Evolutionary conservation across 78 protist genomes (phyloP), one percentile per base, ranked within the genome.

Genomic region (Polysphondylium violaceum): DNA sequence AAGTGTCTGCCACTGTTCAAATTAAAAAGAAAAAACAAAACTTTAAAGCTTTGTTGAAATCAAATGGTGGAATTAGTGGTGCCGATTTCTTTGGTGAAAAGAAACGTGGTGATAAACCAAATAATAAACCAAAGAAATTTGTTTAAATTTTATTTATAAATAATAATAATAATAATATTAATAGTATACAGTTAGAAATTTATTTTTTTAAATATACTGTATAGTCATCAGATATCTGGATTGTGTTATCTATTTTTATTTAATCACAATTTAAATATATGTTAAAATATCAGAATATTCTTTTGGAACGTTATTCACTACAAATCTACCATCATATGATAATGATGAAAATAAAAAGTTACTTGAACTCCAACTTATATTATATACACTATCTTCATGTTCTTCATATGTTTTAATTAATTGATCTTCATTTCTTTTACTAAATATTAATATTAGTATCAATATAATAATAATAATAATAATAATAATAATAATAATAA

Each of bases 251-350:
- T 41, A 11, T 16, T 69, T 43, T 69, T 8, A 23, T 43, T 68
- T 43, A 17, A 25, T 65, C 14, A n/a, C 55, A 16, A 27, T 5
- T 67, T 67, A 67, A 69, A 65, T 65, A 38, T 69, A 69, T 27
- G 76, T 44, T 29, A 74, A 38, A 56, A 74, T 51, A 69, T 83
- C 91, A 38, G 67, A 41, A 83, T 83, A 83, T 69, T 83, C 91
- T 69, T 83, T 83, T 67, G 91, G 94, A 67, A 88, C 94, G 59
- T 88, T 69, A 63, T 88, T 88, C 16, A 88, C 58, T 12, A 88
- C 94, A 17, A 88, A 53, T 69, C 86, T 74, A 23, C 94, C 94
- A 67, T 78, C 88, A 60, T 76, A 88, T 2, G 94, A 88, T 35
- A 88, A 50, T 23, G 94, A 88, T 23, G 94, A 86, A 55, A 88